Evolutionary conservation across 2,329 filamentous ascomycete genomes (phyloP), one percentile per base, ranked within the genome.

Genomic region (Pezicula carpinea): DNA sequence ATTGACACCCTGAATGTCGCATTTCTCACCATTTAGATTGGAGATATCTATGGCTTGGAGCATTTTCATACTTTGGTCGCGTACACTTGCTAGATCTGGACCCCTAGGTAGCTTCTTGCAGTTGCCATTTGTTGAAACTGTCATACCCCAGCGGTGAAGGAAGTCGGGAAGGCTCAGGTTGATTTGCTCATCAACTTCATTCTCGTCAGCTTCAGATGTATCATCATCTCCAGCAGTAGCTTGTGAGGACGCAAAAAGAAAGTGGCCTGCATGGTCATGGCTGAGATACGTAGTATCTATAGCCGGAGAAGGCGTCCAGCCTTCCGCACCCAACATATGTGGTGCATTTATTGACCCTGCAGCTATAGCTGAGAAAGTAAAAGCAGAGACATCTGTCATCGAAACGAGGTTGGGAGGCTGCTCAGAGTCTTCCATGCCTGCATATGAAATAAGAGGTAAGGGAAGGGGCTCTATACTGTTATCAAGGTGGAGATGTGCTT

Each of bases 1-100:
- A 57, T 82, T 64, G 31, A 84, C 67, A 43, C 80, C 77, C 56
- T 85, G 81, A 19, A 82, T 61, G 55, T 85, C 81, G 47, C 67
- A 79, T 39, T 55, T 45, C 40, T 83, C 77, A 1, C 78, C 80
- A n/a, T 66, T 59, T 6, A 85, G 68, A 44, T 83, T 71, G 19
- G 33, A 5, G 60, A 57, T 49, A 73, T 74, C 50, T 31, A 69
- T 51, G 23, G 64, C 47, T 7, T 48, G 8, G 51, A 56, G 52
- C 46, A 53, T 31, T 47, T 49, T 33, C 35, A 46, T 35, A 11
- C 53, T 43, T 42, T 60, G 54, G 10, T 46, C 46, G 34, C 48
- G 29, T 18, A 63, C 35, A 8, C 51, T 46, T 15, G 40, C 15
- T 7, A 58, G 36, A 11, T 46, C 31, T 11, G 59, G 59, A n/a